Evolutionary conservation across 2,329 filamentous ascomycete genomes (phyloP).

Genomic region (Amphichorda felina): DNA sequence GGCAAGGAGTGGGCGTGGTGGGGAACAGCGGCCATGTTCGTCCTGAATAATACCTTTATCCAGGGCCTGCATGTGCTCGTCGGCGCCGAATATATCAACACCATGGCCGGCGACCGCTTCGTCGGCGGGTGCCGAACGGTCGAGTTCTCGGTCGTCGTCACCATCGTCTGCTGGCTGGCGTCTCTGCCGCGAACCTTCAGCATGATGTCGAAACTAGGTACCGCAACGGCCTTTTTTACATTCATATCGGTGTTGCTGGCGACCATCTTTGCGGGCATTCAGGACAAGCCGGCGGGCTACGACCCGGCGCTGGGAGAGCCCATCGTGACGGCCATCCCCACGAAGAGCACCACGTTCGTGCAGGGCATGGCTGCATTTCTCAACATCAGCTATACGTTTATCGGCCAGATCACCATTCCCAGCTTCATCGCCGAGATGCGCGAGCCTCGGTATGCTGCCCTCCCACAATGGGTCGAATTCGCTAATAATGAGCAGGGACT

Average conservation of each 20-base stretch:
- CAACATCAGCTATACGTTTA: slow-evolving; percentile 94
- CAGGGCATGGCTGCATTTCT: slow-evolving; percentile 77
- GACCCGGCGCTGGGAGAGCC: slow-evolving; percentile 47
- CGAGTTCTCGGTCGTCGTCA: slow-evolving; percentile 62
- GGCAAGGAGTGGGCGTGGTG: slow-evolving; percentile 63
- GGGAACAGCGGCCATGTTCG: slow-evolving; percentile 70
- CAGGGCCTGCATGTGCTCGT: slow-evolving; percentile 73
- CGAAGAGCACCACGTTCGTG: slow-evolving; percentile 66
- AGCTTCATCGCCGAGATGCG: slow-evolving; percentile 95
- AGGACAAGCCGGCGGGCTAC: slow-evolving; percentile 61
- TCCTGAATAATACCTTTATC: slow-evolving; percentile 90
- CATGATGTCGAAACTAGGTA: slow-evolving; percentile 68
- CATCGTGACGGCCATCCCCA: slow-evolving; percentile 55
- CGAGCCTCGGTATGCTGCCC: slow-evolving; percentile 32
- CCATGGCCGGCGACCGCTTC: slow-evolving; percentile 60
- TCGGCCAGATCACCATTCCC: slow-evolving; percentile 86
- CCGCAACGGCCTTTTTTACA: slow-evolving; percentile 72
- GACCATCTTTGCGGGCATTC: slow-evolving; percentile 68
- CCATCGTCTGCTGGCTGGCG: slow-evolving; percentile 62
- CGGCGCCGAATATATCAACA: slow-evolving; percentile 81
- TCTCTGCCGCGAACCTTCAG: slow-evolving; percentile 81
- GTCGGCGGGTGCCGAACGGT: slow-evolving; percentile 61
- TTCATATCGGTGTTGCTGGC: slow-evolving; percentile 82
- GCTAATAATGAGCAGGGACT: slow-evolving; percentile 43
- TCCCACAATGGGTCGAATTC: too few species aligned